Base-by-base conservation (phyloP, 306 rosid species). In the Dryas drummondii region DNA sequence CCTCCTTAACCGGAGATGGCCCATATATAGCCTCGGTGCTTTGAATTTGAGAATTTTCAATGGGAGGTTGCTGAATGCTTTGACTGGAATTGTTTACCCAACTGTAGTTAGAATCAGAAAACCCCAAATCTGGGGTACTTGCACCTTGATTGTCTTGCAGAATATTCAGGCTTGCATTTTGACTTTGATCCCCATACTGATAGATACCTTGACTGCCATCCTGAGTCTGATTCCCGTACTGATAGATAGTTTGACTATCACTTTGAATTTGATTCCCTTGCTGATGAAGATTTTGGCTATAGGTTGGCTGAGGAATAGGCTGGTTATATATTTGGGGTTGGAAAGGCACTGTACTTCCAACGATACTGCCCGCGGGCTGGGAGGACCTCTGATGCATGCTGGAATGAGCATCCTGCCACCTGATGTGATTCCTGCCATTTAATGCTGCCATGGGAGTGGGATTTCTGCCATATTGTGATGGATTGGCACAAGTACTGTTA, bases 11-110 rank as follows among this genome's bases (percentile, higher is more conserved):
- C 19, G 15, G 60, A 62, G 73, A 59, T 16, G 87, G 72, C 54
- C 76, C 85, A 19, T 45, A 11, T 52, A 44, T 37, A 51, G 84
- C 55, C 65, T 70, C 86, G 1, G 81, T 54, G 70, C 60, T 61
- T 66, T 76, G 82, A 80, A 55, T 72, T 68, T 51, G 55, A 61
- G 82, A 70, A 66, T 6, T 60, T 19, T 52, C 87, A 51, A 60
- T 40, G 3, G 59, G 47, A 79, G 70, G 78, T 44, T 60, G 79
- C 52, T n/a, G 80, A 68, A 72, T 63, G 80, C 68, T 81, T 81
- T 73, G 91, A 76, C 77, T 8, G 54, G 64, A 50, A 70, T 61
- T 82, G 49, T 70, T 51, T 13, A 70, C 68, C 91, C 85, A 86
- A 79, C 71, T 56, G 10, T 78, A 52, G n/a, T 63, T 77, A 51